phyloP scores from a whole-genome alignment of 768 basidiomycete species.

The Dictyophora rubrovolvata region DNA sequence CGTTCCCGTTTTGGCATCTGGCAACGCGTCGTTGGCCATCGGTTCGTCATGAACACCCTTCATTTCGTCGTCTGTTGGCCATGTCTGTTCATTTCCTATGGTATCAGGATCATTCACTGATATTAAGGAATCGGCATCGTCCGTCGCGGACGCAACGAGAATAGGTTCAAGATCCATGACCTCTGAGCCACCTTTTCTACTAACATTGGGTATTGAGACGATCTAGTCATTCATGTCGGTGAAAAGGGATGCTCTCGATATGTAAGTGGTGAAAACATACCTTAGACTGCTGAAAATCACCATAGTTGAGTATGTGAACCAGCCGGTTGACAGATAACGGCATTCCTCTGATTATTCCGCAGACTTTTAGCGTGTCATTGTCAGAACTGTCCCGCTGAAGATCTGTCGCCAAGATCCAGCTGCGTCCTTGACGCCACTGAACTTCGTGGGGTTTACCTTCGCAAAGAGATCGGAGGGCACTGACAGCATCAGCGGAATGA shows the following conservation, averaged over 20 bases:
- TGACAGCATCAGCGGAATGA: conserved; percentile 50
- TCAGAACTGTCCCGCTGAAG: conserved; percentile 36
- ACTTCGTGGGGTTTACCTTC: conserved; percentile 77
- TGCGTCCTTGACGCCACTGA: conserved; percentile 72
- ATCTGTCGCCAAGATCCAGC: conserved; percentile 67
- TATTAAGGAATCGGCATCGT: conserved; percentile 73
- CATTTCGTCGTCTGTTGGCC: conserved; percentile 98
- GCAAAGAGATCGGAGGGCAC: conserved; percentile 64
- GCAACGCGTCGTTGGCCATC: conserved; percentile 27
- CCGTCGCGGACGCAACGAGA: conserved; percentile 53
- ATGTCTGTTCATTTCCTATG: conserved; percentile 91
- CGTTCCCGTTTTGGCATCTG: conserved; percentile 59
- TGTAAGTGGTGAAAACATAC: conserved; percentile 29
- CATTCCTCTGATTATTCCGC: conserved; percentile 76
- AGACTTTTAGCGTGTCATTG: conserved; percentile 56
- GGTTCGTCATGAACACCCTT: conserved; percentile 25
- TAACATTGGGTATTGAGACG: conserved; percentile 45
- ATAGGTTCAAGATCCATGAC: conserved; percentile 63
- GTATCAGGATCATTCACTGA: conserved; percentile 85
- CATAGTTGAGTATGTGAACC: conserved; percentile 77
- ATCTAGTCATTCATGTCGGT: conserved; percentile 38
- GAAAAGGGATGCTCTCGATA: neutral
- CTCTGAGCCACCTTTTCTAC: conserved; percentile 19
- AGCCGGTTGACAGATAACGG: conserved; percentile 73
- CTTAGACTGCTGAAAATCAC: conserved; percentile 79